Evolutionary conservation across 805 yeast species (phyloP), one percentile per base, ranked within the genome.

Genomic region (Kodamaea lidongshanica): DNA sequence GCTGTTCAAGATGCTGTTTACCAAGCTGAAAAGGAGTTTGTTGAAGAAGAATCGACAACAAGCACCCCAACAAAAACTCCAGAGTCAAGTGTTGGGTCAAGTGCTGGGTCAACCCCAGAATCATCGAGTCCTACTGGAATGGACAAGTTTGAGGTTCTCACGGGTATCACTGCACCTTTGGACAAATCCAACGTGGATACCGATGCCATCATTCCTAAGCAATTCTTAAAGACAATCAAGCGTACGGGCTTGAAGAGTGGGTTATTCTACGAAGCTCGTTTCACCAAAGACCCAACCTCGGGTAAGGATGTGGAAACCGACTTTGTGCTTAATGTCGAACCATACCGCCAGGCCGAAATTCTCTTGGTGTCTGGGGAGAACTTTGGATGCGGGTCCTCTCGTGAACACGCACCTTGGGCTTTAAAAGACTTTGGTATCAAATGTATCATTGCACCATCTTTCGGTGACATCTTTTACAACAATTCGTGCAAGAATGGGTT

Each of bases 321-420:
- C 53, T 92, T 92, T 44, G 81, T 83, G 33, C 72, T 92, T 46
- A 92, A 92, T 57, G 84, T 76, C 30, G 81, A 70, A 33, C 95
- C 96, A 30, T 89, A 77, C 70, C 74, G 79, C 43, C 50, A 70
- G 14, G 80, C 97, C 12, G 78, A 82, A 58, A 79, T 89, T 45
- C 67, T 92, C 43, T 80, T 89, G 45, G 95, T 87, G 37, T 77
- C 94, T 24, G 98, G 98, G 57, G 94, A 85, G 55, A 92, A 92
- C 70, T 92, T 92, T 55, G 98, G 98, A 44, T 92, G 98, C 68
- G 98, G 98, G 50, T 88, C 96, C 23, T 88, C 96, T 2, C 85
- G 98, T 73, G 98, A 92, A 61, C 98, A 92, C 52, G 98, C 98
- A 19, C 97, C 98, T 35, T 92, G 98, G 98, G 97, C 98, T 2